Evolutionary conservation across 2,329 filamentous ascomycete species (phyloP).

Genomic region (Trichoderma asperellum): DNA sequence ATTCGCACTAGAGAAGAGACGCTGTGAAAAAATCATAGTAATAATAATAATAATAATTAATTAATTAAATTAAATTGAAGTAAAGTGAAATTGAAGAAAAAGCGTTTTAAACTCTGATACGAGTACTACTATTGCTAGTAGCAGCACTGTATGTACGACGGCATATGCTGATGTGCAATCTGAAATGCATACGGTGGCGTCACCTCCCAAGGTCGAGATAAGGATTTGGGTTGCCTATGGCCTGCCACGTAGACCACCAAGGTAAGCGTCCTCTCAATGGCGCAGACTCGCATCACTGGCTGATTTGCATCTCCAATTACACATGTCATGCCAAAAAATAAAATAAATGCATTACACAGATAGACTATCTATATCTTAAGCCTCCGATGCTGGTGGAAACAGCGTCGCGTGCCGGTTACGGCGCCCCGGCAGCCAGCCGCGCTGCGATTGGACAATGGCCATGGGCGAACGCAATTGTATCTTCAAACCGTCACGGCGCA

Average conservation of each 20-base stretch:
- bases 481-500: conserved; percentile 21
- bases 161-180: no score
- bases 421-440: neutral
- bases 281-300: neutral
- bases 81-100: no score
- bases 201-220: no score
- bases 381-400: neutral
- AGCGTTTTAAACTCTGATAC: no score
- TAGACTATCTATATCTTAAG: no score
- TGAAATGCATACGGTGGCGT: no score
- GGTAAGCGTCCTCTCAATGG: neutral
- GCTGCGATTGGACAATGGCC: conserved; percentile 16
- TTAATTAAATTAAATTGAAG: neutral
- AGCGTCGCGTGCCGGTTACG: conserved; percentile 20
- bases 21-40: neutral
- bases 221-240: no score
- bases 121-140: no score
- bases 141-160: no score
- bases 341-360: neutral
- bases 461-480: conserved; percentile 29
- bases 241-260: no score
- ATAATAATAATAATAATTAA: no score
- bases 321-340: neutral
- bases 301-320: neutral
- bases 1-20: neutral